A percentile compares a stretch with the other conserved stretches of the same genome.
phyloP scores from a whole-genome alignment of 2,329 filamentous ascomycete genomes.

The Alternaria atra region DNA sequence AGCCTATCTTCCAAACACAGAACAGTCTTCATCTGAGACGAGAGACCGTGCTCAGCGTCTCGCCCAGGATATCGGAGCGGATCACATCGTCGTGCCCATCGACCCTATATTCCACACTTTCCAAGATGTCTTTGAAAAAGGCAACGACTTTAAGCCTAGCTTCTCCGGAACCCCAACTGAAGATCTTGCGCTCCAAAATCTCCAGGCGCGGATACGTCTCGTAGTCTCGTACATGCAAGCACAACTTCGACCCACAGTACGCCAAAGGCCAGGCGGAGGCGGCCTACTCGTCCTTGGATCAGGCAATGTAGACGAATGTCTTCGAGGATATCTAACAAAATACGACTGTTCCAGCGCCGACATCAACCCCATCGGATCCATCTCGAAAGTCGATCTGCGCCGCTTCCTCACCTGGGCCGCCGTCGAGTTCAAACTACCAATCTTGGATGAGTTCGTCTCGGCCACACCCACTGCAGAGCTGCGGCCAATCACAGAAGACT shows the following conservation, averaged over 20 bases:
- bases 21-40: slow-evolving; percentile 56
- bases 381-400: slow-evolving; percentile 74
- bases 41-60: neutral
- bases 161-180: too few species aligned
- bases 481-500: slow-evolving; percentile 68
- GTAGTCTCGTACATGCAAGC: slow-evolving; percentile 57
- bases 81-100: neutral
- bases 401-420: slow-evolving; percentile 71
- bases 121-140: neutral
- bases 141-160: neutral
- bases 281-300: slow-evolving; percentile 71
- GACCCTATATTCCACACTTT: neutral
- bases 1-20: slow-evolving; percentile 51
- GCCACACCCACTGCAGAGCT: slow-evolving; percentile 59
- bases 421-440: slow-evolving; percentile 66
- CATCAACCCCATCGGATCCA: slow-evolving; percentile 67
- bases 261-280: slow-evolving; percentile 65
- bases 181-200: slow-evolving; percentile 10
- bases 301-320: slow-evolving; percentile 67
- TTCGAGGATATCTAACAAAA: slow-evolving; percentile 72
- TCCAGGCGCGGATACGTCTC: slow-evolving; percentile 61
- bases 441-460: slow-evolving; percentile 70
- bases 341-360: slow-evolving; percentile 67
- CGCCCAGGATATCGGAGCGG: neutral
- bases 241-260: slow-evolving; percentile 69